Percentiles rank a stretch among this genome's conserved stretches.
Conservation (phyloP, 306 rosid species). For the Pueraria montana region DNA sequence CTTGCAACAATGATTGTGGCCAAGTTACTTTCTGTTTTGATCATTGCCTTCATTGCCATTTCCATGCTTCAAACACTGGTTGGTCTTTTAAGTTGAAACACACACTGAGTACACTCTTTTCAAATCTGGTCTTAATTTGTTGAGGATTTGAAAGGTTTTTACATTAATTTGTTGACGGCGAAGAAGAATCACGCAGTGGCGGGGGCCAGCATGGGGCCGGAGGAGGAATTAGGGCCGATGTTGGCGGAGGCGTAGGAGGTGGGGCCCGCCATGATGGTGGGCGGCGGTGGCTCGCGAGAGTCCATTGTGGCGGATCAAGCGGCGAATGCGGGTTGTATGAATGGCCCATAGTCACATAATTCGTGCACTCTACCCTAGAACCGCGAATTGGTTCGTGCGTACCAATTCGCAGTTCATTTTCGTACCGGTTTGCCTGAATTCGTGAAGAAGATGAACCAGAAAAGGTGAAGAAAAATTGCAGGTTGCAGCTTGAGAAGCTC, state of each 20-base stretch:
- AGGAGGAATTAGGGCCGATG: conserved; percentile 60
- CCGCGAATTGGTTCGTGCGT: no score
- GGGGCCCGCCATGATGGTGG: conserved; percentile 65
- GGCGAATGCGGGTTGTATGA: conserved; percentile 45
- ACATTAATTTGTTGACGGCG: conserved; percentile 26
- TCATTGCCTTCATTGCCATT: conserved; percentile 70
- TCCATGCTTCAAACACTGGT: conserved; percentile 81
- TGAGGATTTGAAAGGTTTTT: conserved; percentile 5
- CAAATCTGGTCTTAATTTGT: background rate
- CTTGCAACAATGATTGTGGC: conserved; percentile 63
- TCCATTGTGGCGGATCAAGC: conserved; percentile 65
- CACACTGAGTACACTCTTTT: background rate
- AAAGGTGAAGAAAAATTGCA: no score
- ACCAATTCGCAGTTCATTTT: no score
- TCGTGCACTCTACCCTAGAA: no score
- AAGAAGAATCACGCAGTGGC: conserved; percentile 74
- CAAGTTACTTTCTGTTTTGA: conserved; percentile 57
- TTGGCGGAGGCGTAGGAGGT: conserved; percentile 59
- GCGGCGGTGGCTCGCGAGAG: conserved; percentile 60
- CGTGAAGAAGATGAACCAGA: no score
- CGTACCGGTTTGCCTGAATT: no score
- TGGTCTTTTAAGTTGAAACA: conserved; percentile 28
- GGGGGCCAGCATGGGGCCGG: conserved; percentile 59
- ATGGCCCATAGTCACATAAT: no score
- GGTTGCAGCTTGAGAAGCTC: no score